phyloP scores from a whole-genome alignment of 768 basidiomycete genomes.

The Calvatia gigantea region DNA sequence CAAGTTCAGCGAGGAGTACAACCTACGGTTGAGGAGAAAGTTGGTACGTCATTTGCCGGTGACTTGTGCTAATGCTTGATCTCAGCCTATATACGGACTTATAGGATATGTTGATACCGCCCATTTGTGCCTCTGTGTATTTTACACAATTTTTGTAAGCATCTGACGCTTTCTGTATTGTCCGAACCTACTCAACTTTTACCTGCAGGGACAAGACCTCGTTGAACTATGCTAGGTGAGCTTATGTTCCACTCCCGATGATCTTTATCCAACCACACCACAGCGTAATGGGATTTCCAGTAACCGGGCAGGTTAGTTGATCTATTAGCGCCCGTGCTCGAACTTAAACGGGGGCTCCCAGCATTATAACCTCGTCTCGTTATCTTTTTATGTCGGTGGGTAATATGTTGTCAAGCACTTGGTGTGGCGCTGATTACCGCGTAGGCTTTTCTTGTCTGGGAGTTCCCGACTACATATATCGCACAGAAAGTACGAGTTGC shows the following conservation, averaged over 20 bases:
- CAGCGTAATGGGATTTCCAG: slow-evolving; percentile 66
- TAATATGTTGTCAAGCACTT: background rate
- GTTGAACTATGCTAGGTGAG: slow-evolving; percentile 68
- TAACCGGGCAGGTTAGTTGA: slow-evolving; percentile 48
- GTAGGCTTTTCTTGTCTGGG: slow-evolving; percentile 54
- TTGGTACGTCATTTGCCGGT: slow-evolving; percentile 34
- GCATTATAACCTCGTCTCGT: slow-evolving; percentile 61
- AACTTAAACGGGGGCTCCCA: slow-evolving; percentile 18
- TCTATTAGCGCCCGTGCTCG: background rate
- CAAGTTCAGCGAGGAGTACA: slow-evolving; percentile 61
- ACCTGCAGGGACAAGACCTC: slow-evolving; percentile 60
- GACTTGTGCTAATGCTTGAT: background rate
- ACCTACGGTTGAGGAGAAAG: slow-evolving; percentile 52
- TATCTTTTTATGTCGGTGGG: slow-evolving; percentile 61
- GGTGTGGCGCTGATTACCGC: background rate
- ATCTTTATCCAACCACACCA: background rate
- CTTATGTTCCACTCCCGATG: background rate
- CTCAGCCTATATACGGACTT: background rate
- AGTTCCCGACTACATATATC: slow-evolving; percentile 65
- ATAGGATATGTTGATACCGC: slow-evolving; percentile 24
- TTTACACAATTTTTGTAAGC: slow-evolving; percentile 64
- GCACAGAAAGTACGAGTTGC: slow-evolving; percentile 57
- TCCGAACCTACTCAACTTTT: background rate
- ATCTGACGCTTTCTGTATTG: background rate
- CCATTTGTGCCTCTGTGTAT: slow-evolving; percentile 49